These are phyloP conservation scores for Pichia sp. DNA, from an alignment of 1,139 yeast species.

Conservation along the genomic window DNA sequence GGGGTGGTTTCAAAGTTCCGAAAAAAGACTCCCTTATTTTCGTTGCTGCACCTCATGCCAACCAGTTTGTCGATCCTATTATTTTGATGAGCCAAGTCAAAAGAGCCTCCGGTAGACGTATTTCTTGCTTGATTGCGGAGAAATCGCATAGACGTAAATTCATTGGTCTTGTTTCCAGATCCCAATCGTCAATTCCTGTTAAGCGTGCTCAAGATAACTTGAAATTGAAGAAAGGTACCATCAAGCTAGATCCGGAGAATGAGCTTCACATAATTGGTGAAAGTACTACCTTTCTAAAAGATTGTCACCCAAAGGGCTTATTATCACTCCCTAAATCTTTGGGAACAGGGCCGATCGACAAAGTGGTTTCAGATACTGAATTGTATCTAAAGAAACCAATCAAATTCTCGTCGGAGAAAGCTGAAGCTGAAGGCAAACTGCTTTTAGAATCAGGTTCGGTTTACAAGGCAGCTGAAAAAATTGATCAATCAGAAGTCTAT, in stretches of 20 bases:
- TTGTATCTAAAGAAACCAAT: slow-evolving; percentile 69
- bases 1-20: slow-evolving; percentile 90
- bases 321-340: slow-evolving; percentile 74
- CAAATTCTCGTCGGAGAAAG: slow-evolving; percentile 34
- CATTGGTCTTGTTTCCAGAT: slow-evolving; percentile 71
- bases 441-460: slow-evolving; percentile 50
- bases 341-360: slow-evolving; percentile 71
- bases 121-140: slow-evolving; percentile 85
- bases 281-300: slow-evolving; percentile 59
- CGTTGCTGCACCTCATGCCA: slow-evolving; percentile 97
- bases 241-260: slow-evolving; percentile 40
- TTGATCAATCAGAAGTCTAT: slow-evolving; percentile 81
- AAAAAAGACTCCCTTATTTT: slow-evolving; percentile 80
- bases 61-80: slow-evolving; percentile 91
- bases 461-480: slow-evolving; percentile 73
- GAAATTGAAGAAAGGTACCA: slow-evolving; percentile 31
- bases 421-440: slow-evolving; percentile 38
- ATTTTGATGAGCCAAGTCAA: slow-evolving; percentile 79
- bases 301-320: slow-evolving; percentile 64
- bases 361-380: slow-evolving; percentile 71
- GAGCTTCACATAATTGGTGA: slow-evolving; percentile 52
- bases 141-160: slow-evolving; percentile 63
- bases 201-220: slow-evolving; percentile 86
- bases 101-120: slow-evolving; percentile 63
- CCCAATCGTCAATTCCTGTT: slow-evolving; percentile 83